These are phyloP conservation scores for Suhomyces xylopsoci DNA, from an alignment of 805 yeast species.

Conservation along the genomic window DNA sequence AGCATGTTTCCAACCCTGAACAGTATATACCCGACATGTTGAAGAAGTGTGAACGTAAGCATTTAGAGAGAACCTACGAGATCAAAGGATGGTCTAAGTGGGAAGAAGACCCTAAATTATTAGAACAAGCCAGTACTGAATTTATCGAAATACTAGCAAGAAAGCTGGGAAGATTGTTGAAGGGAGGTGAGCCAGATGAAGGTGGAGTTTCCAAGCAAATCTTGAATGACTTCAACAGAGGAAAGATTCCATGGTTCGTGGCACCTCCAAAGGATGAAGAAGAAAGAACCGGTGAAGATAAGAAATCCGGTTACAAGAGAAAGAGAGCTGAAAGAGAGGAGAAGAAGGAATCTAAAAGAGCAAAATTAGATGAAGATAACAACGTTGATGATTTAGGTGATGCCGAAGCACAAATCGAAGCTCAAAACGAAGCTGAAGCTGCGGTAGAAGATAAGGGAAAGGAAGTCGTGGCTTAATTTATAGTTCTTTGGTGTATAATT, in stretches of 20 bases:
- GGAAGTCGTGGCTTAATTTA: neutral
- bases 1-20: conserved; percentile 92
- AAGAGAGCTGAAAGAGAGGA: conserved; percentile 50
- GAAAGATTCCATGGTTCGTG: conserved; percentile 93
- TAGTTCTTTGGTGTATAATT: conserved; percentile 4
- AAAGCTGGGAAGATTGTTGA: conserved; percentile 86
- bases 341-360: conserved; percentile 24
- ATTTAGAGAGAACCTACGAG: conserved; percentile 93
- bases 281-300: conserved; percentile 55
- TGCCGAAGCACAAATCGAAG: conserved; percentile 11
- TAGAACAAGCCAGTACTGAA: conserved; percentile 50
- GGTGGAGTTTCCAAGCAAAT: conserved; percentile 87
- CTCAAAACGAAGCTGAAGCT: conserved; percentile 14
- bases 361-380: conserved; percentile 20
- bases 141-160: conserved; percentile 89
- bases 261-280: conserved; percentile 86
- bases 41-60: conserved; percentile 80
- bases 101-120: conserved; percentile 46
- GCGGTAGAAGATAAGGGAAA: conserved; percentile 24
- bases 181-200: conserved; percentile 98
- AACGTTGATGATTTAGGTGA: conserved; percentile 9
- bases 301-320: conserved; percentile 51
- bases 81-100: conserved; percentile 76
- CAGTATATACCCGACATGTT: conserved; percentile 88
- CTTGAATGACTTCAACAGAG: conserved; percentile 92